A percentile compares a stretch with the other conserved stretches of the same genome.
phyloP scores from a whole-genome alignment of 1,284 basidiomycete genomes.

The Melampsora americana region DNA sequence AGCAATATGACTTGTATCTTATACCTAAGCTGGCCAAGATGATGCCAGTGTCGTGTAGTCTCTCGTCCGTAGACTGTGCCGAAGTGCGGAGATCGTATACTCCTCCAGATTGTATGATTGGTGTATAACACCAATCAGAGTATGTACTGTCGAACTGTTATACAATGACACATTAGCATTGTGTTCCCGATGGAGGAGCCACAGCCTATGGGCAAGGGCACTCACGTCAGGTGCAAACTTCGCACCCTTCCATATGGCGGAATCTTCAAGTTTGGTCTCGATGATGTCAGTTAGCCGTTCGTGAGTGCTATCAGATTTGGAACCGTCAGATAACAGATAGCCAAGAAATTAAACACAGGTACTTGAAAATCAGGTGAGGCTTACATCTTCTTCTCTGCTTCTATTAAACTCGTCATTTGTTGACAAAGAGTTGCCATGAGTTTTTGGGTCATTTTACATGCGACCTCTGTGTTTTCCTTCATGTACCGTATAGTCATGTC shows the following conservation, averaged over 20 bases:
- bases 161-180: background rate
- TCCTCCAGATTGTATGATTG: slow-evolving; percentile 90
- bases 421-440: slow-evolving; percentile 81
- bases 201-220: background rate
- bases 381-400: slow-evolving; percentile 77
- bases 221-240: slow-evolving; percentile 61
- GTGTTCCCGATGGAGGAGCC: background rate
- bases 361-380: background rate
- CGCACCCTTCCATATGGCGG: slow-evolving; percentile 58
- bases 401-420: slow-evolving; percentile 84
- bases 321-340: slow-evolving; percentile 2
- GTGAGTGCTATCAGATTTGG: slow-evolving; percentile 60
- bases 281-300: slow-evolving; percentile 77
- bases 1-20: slow-evolving; percentile 88
- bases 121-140: slow-evolving; percentile 89
- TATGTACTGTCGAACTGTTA: slow-evolving; percentile 68
- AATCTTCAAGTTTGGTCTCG: slow-evolving; percentile 78
- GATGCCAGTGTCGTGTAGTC: slow-evolving; percentile 84
- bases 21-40: slow-evolving; percentile 83
- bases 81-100: slow-evolving; percentile 84
- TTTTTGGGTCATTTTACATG: slow-evolving; percentile 77
- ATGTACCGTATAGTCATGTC: background rate
- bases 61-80: slow-evolving; percentile 76
- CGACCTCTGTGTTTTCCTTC: slow-evolving; percentile 51
- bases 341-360: background rate